Percentiles rank a stretch among this genome's conserved stretches.
These are phyloP conservation scores for Canavalia ensiformis DNA, from an alignment of 306 rosid species.

Conservation along the genomic window DNA sequence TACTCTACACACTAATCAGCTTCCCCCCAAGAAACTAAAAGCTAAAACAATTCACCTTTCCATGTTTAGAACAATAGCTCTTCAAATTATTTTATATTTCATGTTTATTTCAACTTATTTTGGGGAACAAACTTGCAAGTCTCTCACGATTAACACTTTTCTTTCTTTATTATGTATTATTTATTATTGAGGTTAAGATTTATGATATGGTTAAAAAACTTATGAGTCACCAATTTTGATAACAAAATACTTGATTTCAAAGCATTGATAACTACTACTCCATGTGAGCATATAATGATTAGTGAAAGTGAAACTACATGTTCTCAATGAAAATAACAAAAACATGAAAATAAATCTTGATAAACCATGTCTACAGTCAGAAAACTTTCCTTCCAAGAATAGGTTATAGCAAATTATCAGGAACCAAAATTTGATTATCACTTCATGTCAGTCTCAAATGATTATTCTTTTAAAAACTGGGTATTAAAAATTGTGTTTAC, in stretches of 20 bases:
- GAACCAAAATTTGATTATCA: slow-evolving; percentile 1
- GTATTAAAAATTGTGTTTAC: not conserved
- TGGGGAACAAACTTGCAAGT: too few species aligned
- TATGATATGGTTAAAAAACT: not conserved
- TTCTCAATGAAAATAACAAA: slow-evolving; percentile 3
- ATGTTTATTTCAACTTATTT: not conserved
- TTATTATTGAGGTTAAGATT: not conserved
- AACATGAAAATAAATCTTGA: not conserved
- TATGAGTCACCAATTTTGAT: not conserved
- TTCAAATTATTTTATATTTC: not conserved
- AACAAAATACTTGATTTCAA: slow-evolving; percentile 22
- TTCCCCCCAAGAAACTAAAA: not conserved
- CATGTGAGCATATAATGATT: not conserved
- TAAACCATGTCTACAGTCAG: slow-evolving; percentile 13
- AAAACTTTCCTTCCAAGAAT: slow-evolving; percentile 14
- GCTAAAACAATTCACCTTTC: not conserved
- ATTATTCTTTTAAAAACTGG: not conserved
- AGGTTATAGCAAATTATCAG: slow-evolving; percentile 21
- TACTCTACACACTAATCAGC: not conserved
- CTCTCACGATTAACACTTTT: not conserved
- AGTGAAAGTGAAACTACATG: not conserved
- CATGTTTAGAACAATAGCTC: not conserved
- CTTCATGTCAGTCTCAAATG: not conserved
- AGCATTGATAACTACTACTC: not conserved
- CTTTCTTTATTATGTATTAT: not conserved